Base-by-base conservation (phyloP, 371 early-diverging fungal genomes). In the Rhizopus sp. region DNA sequence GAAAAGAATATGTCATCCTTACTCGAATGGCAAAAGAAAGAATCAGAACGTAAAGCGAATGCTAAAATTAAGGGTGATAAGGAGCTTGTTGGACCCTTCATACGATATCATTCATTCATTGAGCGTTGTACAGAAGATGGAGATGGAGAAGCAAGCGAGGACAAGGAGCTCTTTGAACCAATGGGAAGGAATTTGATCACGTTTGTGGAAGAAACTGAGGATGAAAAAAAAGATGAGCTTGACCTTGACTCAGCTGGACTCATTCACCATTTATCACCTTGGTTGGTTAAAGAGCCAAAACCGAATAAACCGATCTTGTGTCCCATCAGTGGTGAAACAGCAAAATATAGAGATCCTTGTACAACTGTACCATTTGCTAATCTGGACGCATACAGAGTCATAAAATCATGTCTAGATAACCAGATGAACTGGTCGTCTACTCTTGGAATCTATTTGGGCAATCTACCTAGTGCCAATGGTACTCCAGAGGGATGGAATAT, bases 341-440 rank as follows among this genome's bases (percentile, higher is more conserved):
- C 89, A 12, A 78, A 73, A 33, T 90, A 88, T 68, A 73, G 72
- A 12, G 88, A 89, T 57, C 89, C 89, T 3, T 57, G 44, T 15
- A 83, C 86, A 3, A 69, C 64, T 8, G 72, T 87, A 5, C 91
- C 89, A 0, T 90, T 83, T 62, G 83, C 88, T 2, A 85, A 81
- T 55, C 66, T 66, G 42, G 73, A 83, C 2, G 86, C 91, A 0
- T 88, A 78, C 68, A 62, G 61, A n/a, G 66, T 66, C 7, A 63
- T 90, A 1, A 72, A 69, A 35, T 44, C 63, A 1, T 71, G 78
- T 30, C 39, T 73, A 7, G 29, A 59, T 7, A 68, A 81, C 48
- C 47, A 73, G 23, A 66, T 63, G 56, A 65, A 59, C 0, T 86
- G 86, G 86, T 77, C 71, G 7, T 53, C 78, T 17, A 16, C 56